These are phyloP conservation scores for Aspergillus persii DNA, from an alignment of 2,329 filamentous ascomycete species.

Conservation along the genomic window DNA sequence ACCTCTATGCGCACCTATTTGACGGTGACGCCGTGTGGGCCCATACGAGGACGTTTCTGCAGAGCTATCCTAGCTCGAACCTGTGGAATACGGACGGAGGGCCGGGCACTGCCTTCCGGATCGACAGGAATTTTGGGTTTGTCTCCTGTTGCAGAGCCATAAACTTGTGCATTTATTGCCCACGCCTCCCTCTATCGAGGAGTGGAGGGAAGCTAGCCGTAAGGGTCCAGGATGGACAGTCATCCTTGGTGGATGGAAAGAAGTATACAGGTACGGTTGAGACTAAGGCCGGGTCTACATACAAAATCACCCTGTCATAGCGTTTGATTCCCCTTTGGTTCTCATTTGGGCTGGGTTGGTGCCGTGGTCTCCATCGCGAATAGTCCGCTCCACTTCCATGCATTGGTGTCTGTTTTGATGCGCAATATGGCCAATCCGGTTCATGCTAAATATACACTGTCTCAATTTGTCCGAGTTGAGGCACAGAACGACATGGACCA, in stretches of 20 bases:
- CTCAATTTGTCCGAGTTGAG: not conserved
- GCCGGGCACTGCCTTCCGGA: slow-evolving; percentile 41
- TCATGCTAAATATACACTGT: not conserved
- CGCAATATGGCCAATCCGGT: not conserved
- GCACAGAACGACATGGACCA: not conserved
- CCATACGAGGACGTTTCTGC: slow-evolving; percentile 34
- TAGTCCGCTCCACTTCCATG: not conserved
- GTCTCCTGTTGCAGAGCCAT: slow-evolving; percentile 43
- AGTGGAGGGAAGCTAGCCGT: not conserved
- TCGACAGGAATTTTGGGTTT: slow-evolving; percentile 51
- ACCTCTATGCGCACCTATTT: slow-evolving; percentile 46
- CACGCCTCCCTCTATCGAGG: slow-evolving; percentile 25
- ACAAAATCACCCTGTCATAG: not conserved
- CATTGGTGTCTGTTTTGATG: not conserved
- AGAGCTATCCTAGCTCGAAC: slow-evolving; percentile 8
- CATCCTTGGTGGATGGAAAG: slow-evolving; percentile 3
- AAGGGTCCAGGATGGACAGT: slow-evolving; percentile 3
- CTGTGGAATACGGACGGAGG: slow-evolving; percentile 14
- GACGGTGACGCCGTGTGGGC: slow-evolving; percentile 33
- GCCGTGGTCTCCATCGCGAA: not conserved
- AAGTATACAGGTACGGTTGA: not conserved
- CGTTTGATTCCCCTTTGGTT: not conserved
- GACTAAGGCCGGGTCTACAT: not conserved
- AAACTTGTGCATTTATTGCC: slow-evolving; percentile 35
- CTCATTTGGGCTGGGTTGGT: not conserved